Evolutionary conservation across 129 eudicot genomes (phyloP).

Genomic region (Saposhnikovia divaricata): DNA sequence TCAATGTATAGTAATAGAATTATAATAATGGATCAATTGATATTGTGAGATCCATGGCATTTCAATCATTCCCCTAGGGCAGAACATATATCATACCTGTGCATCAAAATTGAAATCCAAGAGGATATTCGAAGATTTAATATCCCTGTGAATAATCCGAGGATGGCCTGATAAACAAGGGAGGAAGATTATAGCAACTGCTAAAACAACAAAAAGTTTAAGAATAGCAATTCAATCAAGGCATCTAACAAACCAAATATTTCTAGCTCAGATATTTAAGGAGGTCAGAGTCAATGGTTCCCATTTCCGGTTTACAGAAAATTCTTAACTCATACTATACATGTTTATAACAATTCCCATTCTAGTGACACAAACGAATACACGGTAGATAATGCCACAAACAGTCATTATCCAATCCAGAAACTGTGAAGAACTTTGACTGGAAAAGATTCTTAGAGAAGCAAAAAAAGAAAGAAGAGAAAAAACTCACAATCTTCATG

Average conservation of each 20-base stretch:
- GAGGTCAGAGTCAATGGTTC: not conserved
- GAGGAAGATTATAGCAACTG: not conserved
- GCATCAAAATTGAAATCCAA: slow-evolving; percentile 61
- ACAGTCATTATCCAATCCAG: not conserved
- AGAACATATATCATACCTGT: slow-evolving; percentile 22
- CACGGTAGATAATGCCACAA: not conserved
- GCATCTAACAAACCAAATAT: not conserved
- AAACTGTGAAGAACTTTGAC: not conserved
- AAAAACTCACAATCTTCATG: slow-evolving; percentile 67
- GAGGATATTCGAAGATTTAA: slow-evolving; percentile 62
- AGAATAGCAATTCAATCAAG: not conserved
- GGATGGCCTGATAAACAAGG: slow-evolving; percentile 53
- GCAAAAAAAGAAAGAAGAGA: not conserved
- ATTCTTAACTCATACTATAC: not conserved
- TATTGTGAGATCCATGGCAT: not conserved
- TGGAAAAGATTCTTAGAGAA: not conserved
- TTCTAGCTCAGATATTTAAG: not conserved
- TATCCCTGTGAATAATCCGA: slow-evolving; percentile 67
- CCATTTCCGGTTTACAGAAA: not conserved
- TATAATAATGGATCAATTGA: not conserved
- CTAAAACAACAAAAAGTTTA: not conserved
- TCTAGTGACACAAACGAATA: not conserved
- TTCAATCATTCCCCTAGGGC: not conserved
- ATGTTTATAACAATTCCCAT: not conserved
- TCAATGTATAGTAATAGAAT: slow-evolving; percentile 11